Base-by-base conservation (phyloP, 169 alveolate species). In the Plasmodium chabaudi region DNA sequence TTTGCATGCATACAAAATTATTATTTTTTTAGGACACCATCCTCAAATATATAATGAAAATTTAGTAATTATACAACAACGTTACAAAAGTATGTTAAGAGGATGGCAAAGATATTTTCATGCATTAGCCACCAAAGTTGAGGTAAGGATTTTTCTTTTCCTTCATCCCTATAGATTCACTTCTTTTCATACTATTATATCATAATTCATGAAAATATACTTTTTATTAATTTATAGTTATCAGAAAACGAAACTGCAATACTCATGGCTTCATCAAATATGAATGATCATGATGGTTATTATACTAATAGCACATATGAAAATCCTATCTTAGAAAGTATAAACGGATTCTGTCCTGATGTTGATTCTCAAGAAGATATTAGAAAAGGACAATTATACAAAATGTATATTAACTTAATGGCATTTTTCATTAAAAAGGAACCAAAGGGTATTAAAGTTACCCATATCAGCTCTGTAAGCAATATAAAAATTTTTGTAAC, bases 311-410 rank as follows among this genome's bases (percentile, higher is more conserved):
- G 1, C 23, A 64, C n/a, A 34, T 77, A 64, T 57, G 25, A 9
- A 17, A 77, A 77, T 44, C 89, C 79, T 12, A 64, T 77, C 9
- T 15, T 77, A 27, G 21, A 34, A n/a, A 77, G 69, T 19, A 70
- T 34, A 19, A 77, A 59, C 46, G 21, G 68, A 23, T 63, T 77
- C 65, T 64, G 77, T 25, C 75, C 65, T 17, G 64, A 77, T 51
- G 47, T 77, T 17, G 77, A 77, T 64, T 77, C 79, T 65, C 70
- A 77, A 44, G 79, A 77, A 64, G 21, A 64, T 25, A 77, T 77
- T 64, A 77, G 27, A 21, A 21, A 21, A 0, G 25, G 25, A 21
- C 0, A 21, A 21, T 21, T 21, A 21, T 21, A 21, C 25, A 21
- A 21, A 55, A 64, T 77, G 89, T 77, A 25, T 64, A 63, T 77